These are phyloP conservation scores for Halophytophthora batemanensis DNA, from an alignment of 352 stramenopile genomes.

Conservation along the genomic window DNA sequence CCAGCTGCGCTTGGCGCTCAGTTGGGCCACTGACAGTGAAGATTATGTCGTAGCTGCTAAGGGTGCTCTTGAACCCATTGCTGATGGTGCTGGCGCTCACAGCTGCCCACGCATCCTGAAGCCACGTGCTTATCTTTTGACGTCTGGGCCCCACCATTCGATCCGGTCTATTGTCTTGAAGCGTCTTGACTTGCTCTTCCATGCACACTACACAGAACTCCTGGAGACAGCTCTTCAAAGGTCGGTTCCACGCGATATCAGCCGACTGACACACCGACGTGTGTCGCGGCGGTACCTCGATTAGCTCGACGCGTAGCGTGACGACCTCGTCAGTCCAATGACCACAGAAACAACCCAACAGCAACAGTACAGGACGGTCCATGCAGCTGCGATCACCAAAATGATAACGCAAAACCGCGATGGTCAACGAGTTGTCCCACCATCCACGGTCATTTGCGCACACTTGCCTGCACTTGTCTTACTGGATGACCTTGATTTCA, in stretches of 20 bases:
- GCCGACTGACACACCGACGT: conserved; percentile 7
- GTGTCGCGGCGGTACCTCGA: conserved; percentile 4
- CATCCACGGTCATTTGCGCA: conserved; percentile 18
- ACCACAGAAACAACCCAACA: conserved; percentile 24
- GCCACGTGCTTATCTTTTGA: no score
- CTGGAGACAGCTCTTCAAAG: background rate
- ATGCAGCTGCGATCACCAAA: conserved; percentile 10
- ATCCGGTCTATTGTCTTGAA: no score
- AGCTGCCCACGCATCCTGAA: no score
- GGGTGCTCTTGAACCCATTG: no score
- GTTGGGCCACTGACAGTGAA: no score
- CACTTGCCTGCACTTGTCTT: conserved; percentile 5
- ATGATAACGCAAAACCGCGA: conserved; percentile 10
- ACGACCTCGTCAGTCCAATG: conserved; percentile 25
- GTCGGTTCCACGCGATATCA: conserved; percentile 11
- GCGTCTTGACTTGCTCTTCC: no score
- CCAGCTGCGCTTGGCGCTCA: no score
- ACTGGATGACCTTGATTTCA: conserved; percentile 10
- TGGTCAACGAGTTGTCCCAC: conserved; percentile 12
- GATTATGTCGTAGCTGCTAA: no score
- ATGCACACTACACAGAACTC: background rate
- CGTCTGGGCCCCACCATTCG: no score
- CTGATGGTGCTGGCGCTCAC: no score
- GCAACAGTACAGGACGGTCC: conserved; percentile 7
- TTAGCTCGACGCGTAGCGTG: conserved; percentile 1